Evolutionary conservation across 2,329 filamentous ascomycete genomes (phyloP), one percentile per base, ranked within the genome.

Genomic region (Magnaporthiopsis incrustans): DNA sequence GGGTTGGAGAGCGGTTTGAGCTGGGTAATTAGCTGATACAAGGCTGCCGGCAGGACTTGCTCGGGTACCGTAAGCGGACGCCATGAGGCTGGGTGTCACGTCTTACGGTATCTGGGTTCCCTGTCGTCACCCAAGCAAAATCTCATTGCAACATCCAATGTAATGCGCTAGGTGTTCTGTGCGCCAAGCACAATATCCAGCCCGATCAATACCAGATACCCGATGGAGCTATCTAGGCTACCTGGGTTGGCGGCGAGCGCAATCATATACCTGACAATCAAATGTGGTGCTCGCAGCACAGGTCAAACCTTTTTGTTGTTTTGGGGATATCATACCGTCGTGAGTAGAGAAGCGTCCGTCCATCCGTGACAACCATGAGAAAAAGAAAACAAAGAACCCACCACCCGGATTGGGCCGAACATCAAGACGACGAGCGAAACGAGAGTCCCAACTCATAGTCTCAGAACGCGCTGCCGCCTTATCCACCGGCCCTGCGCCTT

Each of bases 241-340:
- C 15, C 35, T 38, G 2, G 8, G 12, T 18, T 25, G 27, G 26
- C 12, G 26, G 25, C 12, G 30, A 18, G 57, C 25, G 25, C 25
- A 26, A 27, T 3, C 18, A n/a, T 53, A n/a, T 18, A 58, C 53
- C 26, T 53, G 22, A 53, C 7, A 22, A n/a, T 53, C 44, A 22
- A n/a, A 18, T 7, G 44, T 53, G 6, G 22, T 53, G 7, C 22
- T 53, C 44, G 22, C 27, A 44, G 33, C 26, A 50, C n/a, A 63
- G 30, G 12, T 35, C 22, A 57, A 57, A 62, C 2, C 35, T 26
- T 60, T 38, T 58, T 58, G 57, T 27, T 27, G 57, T 58, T 58
- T 50, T 30, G 26, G 65, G 67, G 66, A 68, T 69, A 69, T 69
- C 67, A 68, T 69, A 68, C 66, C 67, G 64, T 69, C 67, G 62